These are phyloP conservation scores for Platismatia glauca DNA, from an alignment of 495 filamentous ascomycete species.

Conservation along the genomic window DNA sequence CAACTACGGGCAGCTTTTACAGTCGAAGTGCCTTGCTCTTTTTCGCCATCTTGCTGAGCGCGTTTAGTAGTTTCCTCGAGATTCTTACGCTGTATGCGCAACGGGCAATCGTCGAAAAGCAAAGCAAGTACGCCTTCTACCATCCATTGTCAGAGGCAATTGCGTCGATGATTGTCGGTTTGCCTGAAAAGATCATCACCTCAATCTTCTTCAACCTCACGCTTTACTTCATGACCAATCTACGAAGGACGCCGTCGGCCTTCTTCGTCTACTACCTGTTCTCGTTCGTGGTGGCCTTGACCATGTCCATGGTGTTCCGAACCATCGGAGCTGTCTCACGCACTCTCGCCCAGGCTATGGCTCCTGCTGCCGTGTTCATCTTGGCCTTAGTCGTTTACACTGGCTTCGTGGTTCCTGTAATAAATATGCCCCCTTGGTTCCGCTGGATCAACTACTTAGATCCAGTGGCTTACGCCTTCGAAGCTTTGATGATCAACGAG, in stretches of 20 bases:
- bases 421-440: constrained; percentile 39
- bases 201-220: constrained; percentile 56
- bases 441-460: constrained; percentile 84
- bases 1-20: constrained; percentile 62
- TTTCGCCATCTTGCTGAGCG: constrained; percentile 81
- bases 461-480: constrained; percentile 79
- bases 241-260: constrained; percentile 65
- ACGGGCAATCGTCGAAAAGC: constrained; percentile 88
- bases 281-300: constrained; percentile 54
- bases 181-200: constrained; percentile 54
- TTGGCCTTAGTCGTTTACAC: constrained; percentile 79
- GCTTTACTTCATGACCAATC: constrained; percentile 80
- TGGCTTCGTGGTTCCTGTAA: constrained; percentile 74
- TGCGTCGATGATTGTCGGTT: constrained; percentile 70
- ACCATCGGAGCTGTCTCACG: constrained; percentile 72
- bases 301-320: constrained; percentile 76
- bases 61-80: constrained; percentile 70
- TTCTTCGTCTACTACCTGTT: constrained; percentile 78
- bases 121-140: constrained; percentile 81
- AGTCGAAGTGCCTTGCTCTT: constrained; percentile 74
- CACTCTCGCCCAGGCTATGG: constrained; percentile 74
- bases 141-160: constrained; percentile 84
- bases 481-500: constrained; percentile 85
- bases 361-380: constrained; percentile 74
- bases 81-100: constrained; percentile 79